Percentiles rank a stretch among this genome's conserved stretches.
Evolutionary conservation across 805 yeast genomes (phyloP).

Genomic region (Hanseniaspora valbyensis): DNA sequence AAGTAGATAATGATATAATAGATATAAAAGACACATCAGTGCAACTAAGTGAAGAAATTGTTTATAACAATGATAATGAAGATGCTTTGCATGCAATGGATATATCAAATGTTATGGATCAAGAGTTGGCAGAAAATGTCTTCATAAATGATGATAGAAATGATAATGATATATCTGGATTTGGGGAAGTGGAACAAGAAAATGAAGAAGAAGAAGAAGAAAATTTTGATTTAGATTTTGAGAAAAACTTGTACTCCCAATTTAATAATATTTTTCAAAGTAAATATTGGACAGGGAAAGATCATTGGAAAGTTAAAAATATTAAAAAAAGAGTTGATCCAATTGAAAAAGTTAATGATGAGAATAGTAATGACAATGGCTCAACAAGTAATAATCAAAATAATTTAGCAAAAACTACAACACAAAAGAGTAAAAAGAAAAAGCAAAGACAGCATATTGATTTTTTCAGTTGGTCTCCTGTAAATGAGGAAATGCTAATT

Average conservation of each 20-base stretch:
- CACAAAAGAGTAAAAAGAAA: slow-evolving; percentile 17
- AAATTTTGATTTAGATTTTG: slow-evolving; percentile 27
- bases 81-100: slow-evolving; percentile 12
- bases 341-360: neutral
- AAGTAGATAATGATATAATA: slow-evolving; percentile 11
- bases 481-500: slow-evolving; percentile 36
- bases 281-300: slow-evolving; percentile 79
- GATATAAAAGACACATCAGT: neutral
- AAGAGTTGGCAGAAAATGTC: slow-evolving; percentile 16
- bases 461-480: slow-evolving; percentile 25
- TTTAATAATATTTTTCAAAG: slow-evolving; percentile 58
- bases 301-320: slow-evolving; percentile 76
- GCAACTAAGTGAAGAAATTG: slow-evolving; percentile 21
- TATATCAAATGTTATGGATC: slow-evolving; percentile 26
- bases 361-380: neutral
- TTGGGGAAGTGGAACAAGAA: no score
- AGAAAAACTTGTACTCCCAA: slow-evolving; percentile 61
- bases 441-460: slow-evolving; percentile 30
- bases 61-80: slow-evolving; percentile 20
- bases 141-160: slow-evolving; percentile 20
- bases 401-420: slow-evolving; percentile 6
- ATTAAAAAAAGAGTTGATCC: slow-evolving; percentile 32
- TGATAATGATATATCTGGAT: slow-evolving; percentile 19
- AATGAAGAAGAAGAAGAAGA: slow-evolving; percentile 23
- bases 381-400: neutral